Evolutionary conservation across 148 eudicot species (phyloP).

Genomic region (Fallopia convolvulus): DNA sequence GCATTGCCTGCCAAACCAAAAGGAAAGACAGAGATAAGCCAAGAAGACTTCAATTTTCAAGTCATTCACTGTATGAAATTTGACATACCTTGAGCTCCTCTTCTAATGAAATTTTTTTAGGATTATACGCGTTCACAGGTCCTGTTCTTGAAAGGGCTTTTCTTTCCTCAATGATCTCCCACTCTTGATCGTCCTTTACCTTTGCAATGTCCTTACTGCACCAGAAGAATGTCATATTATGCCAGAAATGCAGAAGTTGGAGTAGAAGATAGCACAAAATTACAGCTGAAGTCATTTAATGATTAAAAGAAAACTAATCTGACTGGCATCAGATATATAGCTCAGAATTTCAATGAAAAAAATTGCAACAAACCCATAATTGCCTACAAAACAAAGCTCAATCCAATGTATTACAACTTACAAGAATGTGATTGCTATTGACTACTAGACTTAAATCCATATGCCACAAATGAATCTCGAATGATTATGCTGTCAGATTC

Average conservation of each 20-base stretch:
- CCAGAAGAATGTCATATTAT: not conserved
- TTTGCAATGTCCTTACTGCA: constrained; percentile 92
- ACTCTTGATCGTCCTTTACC: constrained; percentile 87
- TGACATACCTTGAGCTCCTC: constrained; percentile 73
- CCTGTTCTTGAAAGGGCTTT: constrained; percentile 86
- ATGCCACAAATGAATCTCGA: too few species aligned
- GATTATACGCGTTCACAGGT: constrained; percentile 75
- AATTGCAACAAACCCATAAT: not conserved
- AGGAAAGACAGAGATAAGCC: not conserved
- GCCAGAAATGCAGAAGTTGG: not conserved
- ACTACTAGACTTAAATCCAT: too few species aligned
- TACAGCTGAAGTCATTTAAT: not conserved
- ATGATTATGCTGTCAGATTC: too few species aligned
- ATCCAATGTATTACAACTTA: too few species aligned
- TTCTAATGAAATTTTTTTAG: constrained; percentile 69
- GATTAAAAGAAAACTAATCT: not conserved
- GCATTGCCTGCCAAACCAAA: constrained; percentile 48
- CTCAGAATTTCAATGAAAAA: not conserved
- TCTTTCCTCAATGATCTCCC: constrained; percentile 91
- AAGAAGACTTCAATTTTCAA: not conserved
- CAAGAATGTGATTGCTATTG: too few species aligned
- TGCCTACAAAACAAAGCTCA: too few species aligned
- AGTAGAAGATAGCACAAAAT: not conserved
- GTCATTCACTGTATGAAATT: not conserved
- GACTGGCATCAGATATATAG: not conserved